Evolutionary conservation across 495 filamentous ascomycete genomes (phyloP).

Genomic region (Talaromyces nanjingensis): DNA sequence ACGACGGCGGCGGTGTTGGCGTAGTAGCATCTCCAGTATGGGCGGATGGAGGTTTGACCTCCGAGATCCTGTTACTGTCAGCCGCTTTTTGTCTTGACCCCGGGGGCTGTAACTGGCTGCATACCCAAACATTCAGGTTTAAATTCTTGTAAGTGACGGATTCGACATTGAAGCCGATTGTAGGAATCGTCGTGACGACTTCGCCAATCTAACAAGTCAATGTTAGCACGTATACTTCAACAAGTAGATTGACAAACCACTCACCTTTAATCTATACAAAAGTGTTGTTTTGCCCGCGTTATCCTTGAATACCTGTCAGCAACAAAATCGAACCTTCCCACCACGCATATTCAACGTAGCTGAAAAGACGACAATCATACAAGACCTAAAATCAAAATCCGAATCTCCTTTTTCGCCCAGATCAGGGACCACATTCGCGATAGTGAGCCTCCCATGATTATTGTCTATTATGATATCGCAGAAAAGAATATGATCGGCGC

Average conservation of each 20-base stretch:
- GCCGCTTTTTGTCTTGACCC: too few species aligned
- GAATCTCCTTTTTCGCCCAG: conserved; percentile 93
- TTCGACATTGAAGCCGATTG: conserved; percentile 98
- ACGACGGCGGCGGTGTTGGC: conserved; percentile 98
- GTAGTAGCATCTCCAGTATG: conserved; percentile 99
- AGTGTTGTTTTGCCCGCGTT: conserved; percentile 98
- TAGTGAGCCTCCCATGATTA: conserved; percentile 68
- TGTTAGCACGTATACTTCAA: not conserved
- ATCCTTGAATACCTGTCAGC: conserved; percentile 50
- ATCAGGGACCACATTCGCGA: conserved; percentile 71
- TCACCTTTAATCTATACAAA: conserved; percentile 89
- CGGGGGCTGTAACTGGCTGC: conserved; percentile 9
- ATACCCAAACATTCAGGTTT: conserved; percentile 97
- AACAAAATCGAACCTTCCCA: conserved; percentile 2
- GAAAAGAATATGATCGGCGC: not conserved
- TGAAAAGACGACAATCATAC: conserved; percentile 57
- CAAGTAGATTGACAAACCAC: conserved; percentile 8
- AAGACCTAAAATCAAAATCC: conserved; percentile 92
- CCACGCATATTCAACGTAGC: not conserved
- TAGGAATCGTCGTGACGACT: conserved; percentile 97
- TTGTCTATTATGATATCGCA: not conserved
- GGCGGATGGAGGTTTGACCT: conserved; percentile 92
- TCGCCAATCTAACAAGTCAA: conserved; percentile 70
- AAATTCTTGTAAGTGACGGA: conserved; percentile 95
- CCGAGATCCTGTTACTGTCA: conserved; percentile 64